These are phyloP conservation scores for Myriosclerotinia curreyana DNA, from an alignment of 2,329 filamentous ascomycete genomes.

Conservation along the genomic window DNA sequence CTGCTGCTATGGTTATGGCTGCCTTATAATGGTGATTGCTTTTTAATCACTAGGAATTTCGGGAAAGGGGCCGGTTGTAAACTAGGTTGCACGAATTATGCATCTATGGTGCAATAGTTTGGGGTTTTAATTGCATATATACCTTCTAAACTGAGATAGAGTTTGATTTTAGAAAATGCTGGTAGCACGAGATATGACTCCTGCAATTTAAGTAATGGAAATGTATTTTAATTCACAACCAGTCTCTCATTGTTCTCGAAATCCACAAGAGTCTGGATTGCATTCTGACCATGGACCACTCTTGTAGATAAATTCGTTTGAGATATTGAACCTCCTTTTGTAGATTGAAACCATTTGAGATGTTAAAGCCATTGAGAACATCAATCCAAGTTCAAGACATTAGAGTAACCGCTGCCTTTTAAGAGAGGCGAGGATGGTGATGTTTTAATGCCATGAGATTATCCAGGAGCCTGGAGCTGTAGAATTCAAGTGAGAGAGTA, in stretches of 20 bases:
- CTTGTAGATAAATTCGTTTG: slow-evolving; percentile 58
- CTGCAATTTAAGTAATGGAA: not conserved
- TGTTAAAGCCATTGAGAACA: not conserved
- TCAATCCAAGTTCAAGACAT: too few relatives aligned
- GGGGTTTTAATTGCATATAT: not conserved
- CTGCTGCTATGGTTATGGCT: slow-evolving; percentile 34
- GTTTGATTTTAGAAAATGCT: not conserved
- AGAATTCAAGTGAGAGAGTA: too few relatives aligned
- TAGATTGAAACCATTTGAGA: slow-evolving; percentile 15
- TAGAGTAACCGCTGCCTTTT: too few relatives aligned
- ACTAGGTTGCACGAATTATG: not conserved
- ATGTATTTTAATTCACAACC: not conserved
- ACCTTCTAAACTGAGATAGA: not conserved
- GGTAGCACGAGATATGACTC: not conserved
- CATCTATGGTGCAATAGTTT: not conserved
- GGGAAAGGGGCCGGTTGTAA: not conserved
- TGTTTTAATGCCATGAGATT: too few relatives aligned
- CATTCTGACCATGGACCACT: not conserved
- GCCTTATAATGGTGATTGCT: slow-evolving; percentile 24
- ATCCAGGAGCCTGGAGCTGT: too few relatives aligned
- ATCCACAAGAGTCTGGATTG: too few relatives aligned
- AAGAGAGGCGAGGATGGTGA: too few relatives aligned
- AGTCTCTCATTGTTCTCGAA: too few relatives aligned
- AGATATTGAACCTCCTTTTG: slow-evolving; percentile 36
- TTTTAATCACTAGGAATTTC: not conserved